Evolutionary conservation across 768 basidiomycete species (phyloP), one percentile per base, ranked within the genome.

Genomic region (Suillus clintonianus): DNA sequence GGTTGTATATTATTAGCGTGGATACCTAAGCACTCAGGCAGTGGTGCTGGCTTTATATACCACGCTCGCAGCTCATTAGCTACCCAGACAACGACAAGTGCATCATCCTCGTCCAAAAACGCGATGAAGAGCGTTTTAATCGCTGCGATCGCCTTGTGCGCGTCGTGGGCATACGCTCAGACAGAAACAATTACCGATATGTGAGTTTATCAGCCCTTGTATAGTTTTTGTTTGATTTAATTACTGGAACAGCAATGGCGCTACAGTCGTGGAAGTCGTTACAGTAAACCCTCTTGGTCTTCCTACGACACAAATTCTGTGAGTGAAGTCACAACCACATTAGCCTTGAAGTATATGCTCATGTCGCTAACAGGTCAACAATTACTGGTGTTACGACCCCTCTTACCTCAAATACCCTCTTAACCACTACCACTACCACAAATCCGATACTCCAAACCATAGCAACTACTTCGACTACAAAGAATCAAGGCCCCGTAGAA

Each of bases 401-500:
- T 13, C 61, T 73, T 8, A 67, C 76, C 17, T 37, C 71, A 45
- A 70, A 64, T 54, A 27, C 74, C 19, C 50, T 61, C 9, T 13
- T 30, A 15, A 64, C 50, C 0, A 41, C 71, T 10, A 22, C 70
- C n/a, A 34, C 71, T 2, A 60, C 71, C 1, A 69, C 72, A 6
- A 62, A 64, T 34, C 24, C 54, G 4, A 1, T 17, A 34, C 39
- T 62, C n/a, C 63, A 67, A 36, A 54, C 62, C 3, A 5, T 67
- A 32, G 50, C 70, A 5, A 59, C 76, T 19, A 59, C 76, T 10
- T 8, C 69, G 30, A 60, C 48, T n/a, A 63, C 53, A 14, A 60
- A 75, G 61, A 27, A 72, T 36, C 79, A 76, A 62, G 86, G 86
- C 0, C 86, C 88, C 4, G 88, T 90, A 0, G 89, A 82, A 8